These are phyloP conservation scores for Knoxdaviesia capensis DNA, from an alignment of 2,329 filamentous ascomycete genomes.

Conservation along the genomic window DNA sequence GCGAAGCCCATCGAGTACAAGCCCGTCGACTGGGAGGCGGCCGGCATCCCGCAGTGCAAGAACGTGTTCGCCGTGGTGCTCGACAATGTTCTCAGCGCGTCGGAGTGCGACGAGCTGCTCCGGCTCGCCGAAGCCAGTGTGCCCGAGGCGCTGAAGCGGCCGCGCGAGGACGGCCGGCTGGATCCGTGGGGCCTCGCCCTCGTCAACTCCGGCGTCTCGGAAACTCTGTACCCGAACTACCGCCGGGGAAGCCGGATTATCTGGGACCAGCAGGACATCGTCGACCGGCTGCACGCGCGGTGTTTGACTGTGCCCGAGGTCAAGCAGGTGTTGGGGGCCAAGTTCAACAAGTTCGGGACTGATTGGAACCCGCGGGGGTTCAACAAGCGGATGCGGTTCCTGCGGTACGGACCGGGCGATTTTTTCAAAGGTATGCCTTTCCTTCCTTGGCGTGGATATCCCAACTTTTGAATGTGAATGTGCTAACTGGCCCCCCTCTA, in stretches of 20 bases:
- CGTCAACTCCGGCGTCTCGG: conserved; percentile 45
- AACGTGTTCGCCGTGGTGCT: conserved; percentile 35
- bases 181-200: conserved; percentile 45
- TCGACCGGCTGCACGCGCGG: conserved; percentile 41
- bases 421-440: conserved; percentile 39
- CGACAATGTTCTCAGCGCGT: conserved; percentile 30
- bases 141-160: conserved; percentile 1
- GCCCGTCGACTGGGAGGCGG: conserved; percentile 28
- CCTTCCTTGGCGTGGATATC: not conserved
- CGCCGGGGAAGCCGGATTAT: conserved; percentile 61
- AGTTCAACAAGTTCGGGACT: conserved; percentile 6
- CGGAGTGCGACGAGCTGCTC: conserved; percentile 39
- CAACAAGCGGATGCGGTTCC: conserved; percentile 57
- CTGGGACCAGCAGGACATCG: conserved; percentile 45
- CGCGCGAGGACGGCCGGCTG: conserved; percentile 1
- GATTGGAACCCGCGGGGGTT: conserved; percentile 27
- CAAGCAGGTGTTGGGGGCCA: conserved; percentile 15
- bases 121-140: conserved; percentile 28
- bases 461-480: conserved; percentile 4
- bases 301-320: conserved; percentile 23
- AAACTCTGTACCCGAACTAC: conserved; percentile 31
- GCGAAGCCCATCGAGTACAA: conserved; percentile 17
- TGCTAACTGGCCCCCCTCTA: not conserved
- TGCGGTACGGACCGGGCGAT: conserved; percentile 51
- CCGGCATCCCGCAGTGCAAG: conserved; percentile 28